Percentiles rank a stretch among this genome's conserved stretches.
phyloP scores from a whole-genome alignment of 2,329 filamentous ascomycete species.

The Epichloe scottii region DNA sequence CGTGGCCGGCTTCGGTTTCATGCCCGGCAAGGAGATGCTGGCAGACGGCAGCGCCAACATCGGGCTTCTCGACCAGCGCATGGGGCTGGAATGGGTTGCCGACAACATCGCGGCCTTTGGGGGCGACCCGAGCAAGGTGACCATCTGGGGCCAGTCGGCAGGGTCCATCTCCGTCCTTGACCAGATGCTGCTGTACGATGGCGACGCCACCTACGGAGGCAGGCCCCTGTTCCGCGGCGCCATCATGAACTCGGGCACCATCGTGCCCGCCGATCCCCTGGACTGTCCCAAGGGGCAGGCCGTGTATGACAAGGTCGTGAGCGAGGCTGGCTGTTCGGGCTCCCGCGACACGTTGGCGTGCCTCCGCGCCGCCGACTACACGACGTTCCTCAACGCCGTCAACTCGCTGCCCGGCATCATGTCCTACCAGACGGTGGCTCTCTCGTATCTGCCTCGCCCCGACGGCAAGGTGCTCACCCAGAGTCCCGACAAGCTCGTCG shows the following conservation, averaged over 20 bases:
- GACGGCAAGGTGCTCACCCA: conserved; percentile 18
- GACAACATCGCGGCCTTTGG: conserved; percentile 51
- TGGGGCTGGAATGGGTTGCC: conserved; percentile 47
- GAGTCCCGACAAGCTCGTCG: conserved; percentile 13
- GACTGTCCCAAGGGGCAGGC: not conserved
- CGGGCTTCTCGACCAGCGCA: conserved; percentile 41
- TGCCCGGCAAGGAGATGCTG: not conserved
- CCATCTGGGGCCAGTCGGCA: conserved; percentile 46
- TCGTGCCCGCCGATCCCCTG: conserved; percentile 29
- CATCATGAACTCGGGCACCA: conserved; percentile 18
- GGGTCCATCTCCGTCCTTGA: conserved; percentile 41
- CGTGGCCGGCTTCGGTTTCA: conserved; percentile 2
- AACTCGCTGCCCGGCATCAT: conserved; percentile 9
- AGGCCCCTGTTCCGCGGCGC: conserved; percentile 4
- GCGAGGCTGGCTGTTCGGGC: not conserved
- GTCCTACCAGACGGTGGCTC: not conserved
- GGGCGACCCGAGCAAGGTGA: conserved; percentile 47
- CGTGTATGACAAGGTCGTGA: not conserved
- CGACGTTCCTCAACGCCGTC: conserved; percentile 28
- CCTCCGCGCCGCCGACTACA: conserved; percentile 36
- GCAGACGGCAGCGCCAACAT: conserved; percentile 52
- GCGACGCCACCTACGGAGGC: conserved; percentile 36
- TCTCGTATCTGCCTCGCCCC: conserved; percentile 1
- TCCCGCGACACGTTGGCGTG: conserved; percentile 26
- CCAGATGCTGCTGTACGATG: conserved; percentile 44